Conservation (phyloP, 345 rosid species). For the Arabis hirsuta region DNA sequence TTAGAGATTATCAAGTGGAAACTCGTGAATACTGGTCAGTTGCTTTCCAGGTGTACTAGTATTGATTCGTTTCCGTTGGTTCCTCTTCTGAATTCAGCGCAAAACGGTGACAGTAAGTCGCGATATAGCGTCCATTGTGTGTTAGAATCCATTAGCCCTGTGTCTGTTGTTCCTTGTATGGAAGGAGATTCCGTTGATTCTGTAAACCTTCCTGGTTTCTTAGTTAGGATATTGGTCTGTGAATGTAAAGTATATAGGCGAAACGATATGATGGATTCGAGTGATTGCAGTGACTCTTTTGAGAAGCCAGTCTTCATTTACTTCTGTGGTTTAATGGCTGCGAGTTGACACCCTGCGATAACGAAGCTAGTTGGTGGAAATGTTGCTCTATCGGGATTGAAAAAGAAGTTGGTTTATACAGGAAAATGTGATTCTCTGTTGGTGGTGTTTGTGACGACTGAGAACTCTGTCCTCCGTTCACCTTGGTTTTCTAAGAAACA, state of each 20-base stretch:
- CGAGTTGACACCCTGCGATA: slow-evolving; percentile 75
- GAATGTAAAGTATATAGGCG: slow-evolving; percentile 54
- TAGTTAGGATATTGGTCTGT: slow-evolving; percentile 60
- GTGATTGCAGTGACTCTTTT: slow-evolving; percentile 47
- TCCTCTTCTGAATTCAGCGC: slow-evolving; percentile 21
- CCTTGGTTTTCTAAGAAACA: slow-evolving; percentile 44
- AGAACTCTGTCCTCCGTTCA: slow-evolving; percentile 58
- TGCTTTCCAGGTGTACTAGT: slow-evolving; percentile 37
- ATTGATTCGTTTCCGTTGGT: slow-evolving; percentile 52
- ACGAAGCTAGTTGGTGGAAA: slow-evolving; percentile 62
- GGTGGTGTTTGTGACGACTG: slow-evolving; percentile 58
- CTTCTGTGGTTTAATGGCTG: slow-evolving; percentile 60
- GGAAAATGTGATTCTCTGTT: slow-evolving; percentile 58
- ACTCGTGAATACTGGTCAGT: slow-evolving; percentile 36
- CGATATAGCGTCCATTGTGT: slow-evolving; percentile 55
- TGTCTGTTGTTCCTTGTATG: slow-evolving; percentile 65
- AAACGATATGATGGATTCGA: slow-evolving; percentile 22
- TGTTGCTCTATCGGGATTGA: slow-evolving; percentile 60
- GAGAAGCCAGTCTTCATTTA: slow-evolving; percentile 56
- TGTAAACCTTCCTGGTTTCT: slow-evolving; percentile 65
- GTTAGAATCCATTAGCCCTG: slow-evolving; percentile 69
- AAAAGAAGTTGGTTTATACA: slow-evolving; percentile 63
- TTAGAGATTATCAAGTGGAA: slow-evolving; percentile 83
- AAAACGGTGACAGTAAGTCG: slow-evolving; percentile 45
- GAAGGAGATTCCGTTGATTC: slow-evolving; percentile 33